These are phyloP conservation scores for Neurospora sp. DNA, from an alignment of 2,329 filamentous ascomycete genomes.

Conservation along the genomic window DNA sequence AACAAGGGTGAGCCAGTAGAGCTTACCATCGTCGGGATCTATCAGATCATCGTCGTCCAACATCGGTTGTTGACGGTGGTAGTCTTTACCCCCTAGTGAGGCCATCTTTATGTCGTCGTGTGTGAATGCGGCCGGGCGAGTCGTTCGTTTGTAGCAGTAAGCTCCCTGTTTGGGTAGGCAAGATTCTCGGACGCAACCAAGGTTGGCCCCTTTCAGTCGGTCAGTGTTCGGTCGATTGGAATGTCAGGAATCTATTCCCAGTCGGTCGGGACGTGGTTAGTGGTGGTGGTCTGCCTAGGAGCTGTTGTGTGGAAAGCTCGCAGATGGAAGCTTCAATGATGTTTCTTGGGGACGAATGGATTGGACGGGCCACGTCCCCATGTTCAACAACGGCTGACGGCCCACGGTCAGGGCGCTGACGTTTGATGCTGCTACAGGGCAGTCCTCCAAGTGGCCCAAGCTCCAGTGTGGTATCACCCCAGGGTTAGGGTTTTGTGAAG, in stretches of 20 bases:
- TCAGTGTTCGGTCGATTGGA: not conserved
- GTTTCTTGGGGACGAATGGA: not conserved
- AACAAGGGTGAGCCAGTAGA: constrained; percentile 2
- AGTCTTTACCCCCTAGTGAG: constrained; percentile 38
- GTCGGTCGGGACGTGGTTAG: not conserved
- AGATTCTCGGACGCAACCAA: not conserved
- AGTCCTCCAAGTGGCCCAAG: not conserved
- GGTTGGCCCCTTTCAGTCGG: not conserved
- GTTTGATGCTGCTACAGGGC: not conserved
- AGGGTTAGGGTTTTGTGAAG: not conserved
- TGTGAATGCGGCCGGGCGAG: not conserved
- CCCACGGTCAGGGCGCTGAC: not conserved
- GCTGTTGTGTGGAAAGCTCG: not conserved
- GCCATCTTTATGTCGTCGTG: constrained; percentile 29
- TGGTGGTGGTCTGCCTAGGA: not conserved
- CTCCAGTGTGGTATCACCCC: not conserved
- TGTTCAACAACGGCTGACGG: not conserved
- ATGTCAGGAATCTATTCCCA: not conserved
- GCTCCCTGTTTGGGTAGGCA: not conserved
- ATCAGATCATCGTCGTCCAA: constrained; percentile 61
- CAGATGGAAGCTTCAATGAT: not conserved
- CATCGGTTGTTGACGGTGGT: constrained; percentile 32
- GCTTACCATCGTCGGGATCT: constrained; percentile 66
- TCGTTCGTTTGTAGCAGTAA: not conserved
- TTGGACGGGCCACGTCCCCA: not conserved